Percentiles rank a stretch among this genome's conserved stretches.
phyloP scores from a whole-genome alignment of 441 rosid species.

The Cnidoscolus chayamansa region DNA sequence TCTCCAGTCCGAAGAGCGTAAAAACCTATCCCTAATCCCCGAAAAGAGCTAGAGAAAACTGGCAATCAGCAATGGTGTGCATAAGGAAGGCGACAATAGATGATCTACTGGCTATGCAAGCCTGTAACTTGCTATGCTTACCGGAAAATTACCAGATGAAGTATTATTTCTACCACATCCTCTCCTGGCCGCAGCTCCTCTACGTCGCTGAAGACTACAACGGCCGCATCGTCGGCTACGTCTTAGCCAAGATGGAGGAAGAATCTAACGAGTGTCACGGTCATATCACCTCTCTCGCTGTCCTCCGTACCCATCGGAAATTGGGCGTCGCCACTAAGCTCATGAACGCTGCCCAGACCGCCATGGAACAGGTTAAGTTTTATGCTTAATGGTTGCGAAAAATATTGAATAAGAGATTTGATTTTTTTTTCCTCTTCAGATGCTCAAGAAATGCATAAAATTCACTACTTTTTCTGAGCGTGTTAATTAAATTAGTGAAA shows the following conservation, averaged over 20 bases:
- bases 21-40: background rate
- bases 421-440: no score
- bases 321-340: conserved; percentile 97
- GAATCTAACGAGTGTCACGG: conserved; percentile 96
- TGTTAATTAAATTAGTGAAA: no score
- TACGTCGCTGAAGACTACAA: conserved; percentile 97
- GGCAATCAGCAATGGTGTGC: conserved; percentile 61
- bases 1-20: no score
- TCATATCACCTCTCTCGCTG: conserved; percentile 96
- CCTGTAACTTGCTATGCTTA: conserved; percentile 82
- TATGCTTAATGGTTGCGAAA: background rate
- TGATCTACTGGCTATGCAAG: conserved; percentile 92
- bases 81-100: conserved; percentile 94
- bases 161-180: conserved; percentile 89
- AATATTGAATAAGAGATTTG: no score
- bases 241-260: conserved; percentile 96
- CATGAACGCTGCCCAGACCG: conserved; percentile 93
- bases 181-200: conserved; percentile 98
- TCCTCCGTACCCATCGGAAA: conserved; percentile 93
- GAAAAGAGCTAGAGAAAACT: background rate
- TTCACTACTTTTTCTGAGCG: background rate
- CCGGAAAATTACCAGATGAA: conserved; percentile 99
- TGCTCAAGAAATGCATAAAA: background rate
- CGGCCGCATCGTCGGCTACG: conserved; percentile 93
- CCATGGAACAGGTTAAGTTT: conserved; percentile 83